These are phyloP conservation scores for Phaeotremella fagi DNA, from an alignment of 768 basidiomycete genomes.

Conservation along the genomic window DNA sequence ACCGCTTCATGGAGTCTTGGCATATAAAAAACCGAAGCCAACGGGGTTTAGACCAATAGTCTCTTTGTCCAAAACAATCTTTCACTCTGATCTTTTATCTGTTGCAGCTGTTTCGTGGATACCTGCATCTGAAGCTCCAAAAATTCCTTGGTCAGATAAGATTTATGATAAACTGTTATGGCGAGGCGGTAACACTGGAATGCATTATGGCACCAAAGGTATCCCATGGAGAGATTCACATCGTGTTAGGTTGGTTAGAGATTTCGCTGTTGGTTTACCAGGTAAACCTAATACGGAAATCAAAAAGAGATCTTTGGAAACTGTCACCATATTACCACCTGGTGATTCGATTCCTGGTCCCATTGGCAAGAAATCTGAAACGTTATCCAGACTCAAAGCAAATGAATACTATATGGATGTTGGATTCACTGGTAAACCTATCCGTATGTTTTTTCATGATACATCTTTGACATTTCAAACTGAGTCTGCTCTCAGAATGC, in stretches of 20 bases:
- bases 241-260: slow-evolving; percentile 30
- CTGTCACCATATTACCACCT: background rate
- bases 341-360: background rate
- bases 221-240: slow-evolving; percentile 37
- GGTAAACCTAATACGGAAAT: too few relatives aligned
- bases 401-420: slow-evolving; percentile 33
- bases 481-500: slow-evolving; percentile 26
- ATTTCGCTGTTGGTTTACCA: background rate
- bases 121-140: background rate
- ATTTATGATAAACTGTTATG: slow-evolving; percentile 41
- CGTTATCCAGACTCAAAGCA: background rate
- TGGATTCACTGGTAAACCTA: slow-evolving; percentile 30
- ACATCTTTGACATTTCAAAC: background rate
- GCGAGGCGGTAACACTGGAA: slow-evolving; percentile 45
- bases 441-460: slow-evolving; percentile 30
- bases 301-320: background rate
- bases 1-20: slow-evolving; percentile 14
- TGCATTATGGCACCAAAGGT: slow-evolving; percentile 25
- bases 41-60: slow-evolving; percentile 12
- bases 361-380: background rate
- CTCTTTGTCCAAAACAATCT: slow-evolving; percentile 13
- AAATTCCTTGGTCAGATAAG: slow-evolving; percentile 38
- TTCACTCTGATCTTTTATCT: slow-evolving; percentile 23
- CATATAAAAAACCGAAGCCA: slow-evolving; percentile 9
- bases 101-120: slow-evolving; percentile 25